phyloP scores from a whole-genome alignment of 2,329 filamentous ascomycete genomes.

The Dendryphion nanum region DNA sequence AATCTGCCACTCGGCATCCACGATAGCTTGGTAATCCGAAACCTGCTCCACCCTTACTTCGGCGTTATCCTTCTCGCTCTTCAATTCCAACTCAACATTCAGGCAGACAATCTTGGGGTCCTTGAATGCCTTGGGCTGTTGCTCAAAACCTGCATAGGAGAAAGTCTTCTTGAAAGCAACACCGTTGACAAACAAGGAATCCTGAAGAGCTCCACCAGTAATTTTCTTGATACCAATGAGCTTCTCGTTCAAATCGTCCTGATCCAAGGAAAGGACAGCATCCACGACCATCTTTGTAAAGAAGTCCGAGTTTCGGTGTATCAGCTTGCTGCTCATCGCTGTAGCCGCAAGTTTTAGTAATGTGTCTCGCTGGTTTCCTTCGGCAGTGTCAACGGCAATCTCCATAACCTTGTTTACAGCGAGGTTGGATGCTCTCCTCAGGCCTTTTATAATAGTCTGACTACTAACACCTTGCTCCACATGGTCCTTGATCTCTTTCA shows the following conservation, averaged over 20 bases:
- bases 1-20: slow-evolving; percentile 99
- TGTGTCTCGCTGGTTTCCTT: slow-evolving; percentile 82
- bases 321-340: slow-evolving; percentile 99
- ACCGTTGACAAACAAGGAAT: slow-evolving; percentile 94
- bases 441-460: slow-evolving; percentile 95
- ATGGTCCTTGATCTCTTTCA: slow-evolving; percentile 94
- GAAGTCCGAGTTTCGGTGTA: slow-evolving; percentile 94
- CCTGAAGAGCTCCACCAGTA: slow-evolving; percentile 90
- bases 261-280: slow-evolving; percentile 90
- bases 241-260: slow-evolving; percentile 96
- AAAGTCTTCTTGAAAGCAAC: slow-evolving; percentile 99
- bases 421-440: slow-evolving; percentile 83
- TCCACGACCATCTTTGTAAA: slow-evolving; percentile 99
- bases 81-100: slow-evolving; percentile 96
- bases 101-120: slow-evolving; percentile 96
- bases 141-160: slow-evolving; percentile 97
- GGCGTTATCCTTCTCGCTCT: slow-evolving; percentile 98
- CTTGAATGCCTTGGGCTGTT: slow-evolving; percentile 93
- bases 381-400: slow-evolving; percentile 82
- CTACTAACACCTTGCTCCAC: slow-evolving; percentile 97
- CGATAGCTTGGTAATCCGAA: slow-evolving; percentile 98
- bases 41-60: slow-evolving; percentile 98
- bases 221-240: slow-evolving; percentile 99
- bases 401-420: slow-evolving; percentile 99
- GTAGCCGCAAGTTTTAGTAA: slow-evolving; percentile 86